Conservation (phyloP, 768 basidiomycete genomes). For the Punctularia strigosozonata region DNA sequence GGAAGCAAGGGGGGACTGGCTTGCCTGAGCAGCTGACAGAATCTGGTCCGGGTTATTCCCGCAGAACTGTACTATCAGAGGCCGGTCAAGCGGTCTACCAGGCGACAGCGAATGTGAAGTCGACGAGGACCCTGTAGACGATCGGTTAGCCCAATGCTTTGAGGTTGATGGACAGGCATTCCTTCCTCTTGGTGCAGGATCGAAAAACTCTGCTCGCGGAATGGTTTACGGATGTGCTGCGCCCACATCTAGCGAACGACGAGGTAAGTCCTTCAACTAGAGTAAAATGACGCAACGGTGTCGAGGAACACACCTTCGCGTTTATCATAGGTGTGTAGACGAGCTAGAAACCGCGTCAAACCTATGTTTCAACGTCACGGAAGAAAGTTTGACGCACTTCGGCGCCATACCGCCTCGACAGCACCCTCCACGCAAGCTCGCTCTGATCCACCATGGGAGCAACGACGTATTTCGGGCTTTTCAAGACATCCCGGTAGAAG, state of each 20-base stretch:
- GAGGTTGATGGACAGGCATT: background rate
- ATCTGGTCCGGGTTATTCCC: constrained; percentile 78
- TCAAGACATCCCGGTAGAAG: constrained; percentile 69
- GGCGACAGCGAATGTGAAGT: background rate
- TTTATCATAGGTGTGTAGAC: constrained; percentile 99
- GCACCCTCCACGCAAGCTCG: constrained; percentile 85
- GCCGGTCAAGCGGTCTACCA: constrained; percentile 43
- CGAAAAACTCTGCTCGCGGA: constrained; percentile 26
- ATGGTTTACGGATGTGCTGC: constrained; percentile 35
- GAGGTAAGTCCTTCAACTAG: too few relatives aligned
- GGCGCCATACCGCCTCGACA: constrained; percentile 75
- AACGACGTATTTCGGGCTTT: constrained; percentile 81
- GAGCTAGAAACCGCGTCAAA: constrained; percentile 33
- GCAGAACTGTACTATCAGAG: constrained; percentile 88
- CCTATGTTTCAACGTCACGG: constrained; percentile 2
- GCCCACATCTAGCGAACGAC: constrained; percentile 71
- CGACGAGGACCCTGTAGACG: background rate
- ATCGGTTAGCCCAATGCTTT: too few relatives aligned
- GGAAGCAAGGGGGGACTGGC: too few relatives aligned
- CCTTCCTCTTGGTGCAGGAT: background rate
- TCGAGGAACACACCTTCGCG: constrained; percentile 46
- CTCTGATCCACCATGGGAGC: constrained; percentile 99
- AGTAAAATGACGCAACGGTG: too few relatives aligned
- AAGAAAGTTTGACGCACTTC: constrained; percentile 34
- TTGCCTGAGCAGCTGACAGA: constrained; percentile 74